These are phyloP conservation scores for Emergomyces africanus DNA, from an alignment of 2,329 filamentous ascomycete genomes.

Conservation along the genomic window DNA sequence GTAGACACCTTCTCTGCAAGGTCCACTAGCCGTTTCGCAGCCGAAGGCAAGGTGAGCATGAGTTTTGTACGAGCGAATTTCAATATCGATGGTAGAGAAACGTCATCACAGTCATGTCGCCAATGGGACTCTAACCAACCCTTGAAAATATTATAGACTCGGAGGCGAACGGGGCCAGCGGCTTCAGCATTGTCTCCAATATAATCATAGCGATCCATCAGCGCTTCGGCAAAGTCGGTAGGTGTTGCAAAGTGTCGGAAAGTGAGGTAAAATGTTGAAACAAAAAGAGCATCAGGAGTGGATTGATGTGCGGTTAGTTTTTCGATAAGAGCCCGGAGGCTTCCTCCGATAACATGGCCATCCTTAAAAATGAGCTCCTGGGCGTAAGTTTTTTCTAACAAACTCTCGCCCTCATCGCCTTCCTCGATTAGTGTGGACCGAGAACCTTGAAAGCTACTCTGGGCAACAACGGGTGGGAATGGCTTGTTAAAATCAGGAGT, in stretches of 20 bases:
- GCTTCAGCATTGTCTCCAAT: conserved; percentile 65
- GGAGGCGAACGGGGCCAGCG: conserved; percentile 67
- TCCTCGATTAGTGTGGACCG: conserved; percentile 55
- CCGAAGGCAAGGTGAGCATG: conserved; percentile 54
- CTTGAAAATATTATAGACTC: conserved; percentile 95
- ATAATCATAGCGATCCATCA: conserved; percentile 91
- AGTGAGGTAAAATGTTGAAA: conserved; percentile 90
- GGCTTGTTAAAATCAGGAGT: conserved; percentile 57
- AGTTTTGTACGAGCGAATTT: conserved; percentile 69
- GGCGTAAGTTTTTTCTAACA: conserved; percentile 85
- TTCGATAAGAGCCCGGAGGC: conserved; percentile 82
- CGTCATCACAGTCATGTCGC: conserved; percentile 66
- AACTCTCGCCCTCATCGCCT: conserved; percentile 65
- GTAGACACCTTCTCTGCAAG: conserved; percentile 66
- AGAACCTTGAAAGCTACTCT: conserved; percentile 54
- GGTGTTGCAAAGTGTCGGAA: conserved; percentile 89
- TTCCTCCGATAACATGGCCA: conserved; percentile 85
- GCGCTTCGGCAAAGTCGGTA: conserved; percentile 58
- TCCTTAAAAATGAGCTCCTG: conserved; percentile 94
- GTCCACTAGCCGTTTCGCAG: conserved; percentile 68
- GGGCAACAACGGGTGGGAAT: conserved; percentile 50
- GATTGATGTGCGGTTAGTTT: conserved; percentile 85
- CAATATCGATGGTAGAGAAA: conserved; percentile 62
- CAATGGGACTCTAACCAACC: conserved; percentile 96
- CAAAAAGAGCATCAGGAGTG: conserved; percentile 81